Conservation (phyloP, 2,329 filamentous ascomycete genomes). For the Helminthosporium solani region DNA sequence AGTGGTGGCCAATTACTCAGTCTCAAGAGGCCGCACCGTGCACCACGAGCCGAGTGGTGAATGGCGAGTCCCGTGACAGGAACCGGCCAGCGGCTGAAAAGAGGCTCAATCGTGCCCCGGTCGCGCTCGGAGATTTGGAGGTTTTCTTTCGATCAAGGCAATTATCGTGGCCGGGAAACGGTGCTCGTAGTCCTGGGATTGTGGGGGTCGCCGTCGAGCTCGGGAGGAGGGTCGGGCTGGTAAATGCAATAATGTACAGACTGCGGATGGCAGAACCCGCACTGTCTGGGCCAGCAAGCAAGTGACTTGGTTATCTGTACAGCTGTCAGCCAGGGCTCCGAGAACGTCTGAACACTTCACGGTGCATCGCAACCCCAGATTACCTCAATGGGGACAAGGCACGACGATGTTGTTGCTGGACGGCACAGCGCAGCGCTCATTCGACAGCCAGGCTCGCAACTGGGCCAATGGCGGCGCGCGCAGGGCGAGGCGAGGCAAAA, state of each 20-base stretch:
- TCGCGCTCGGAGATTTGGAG: slow-evolving; percentile 35
- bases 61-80: slow-evolving; percentile 36
- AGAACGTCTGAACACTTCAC: slow-evolving; percentile 13
- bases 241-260: slow-evolving; percentile 33
- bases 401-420: slow-evolving; percentile 29
- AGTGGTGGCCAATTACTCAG: slow-evolving; percentile 37
- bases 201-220: too few relatives aligned
- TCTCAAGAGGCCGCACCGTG: slow-evolving; percentile 28
- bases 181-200: slow-evolving; percentile 15
- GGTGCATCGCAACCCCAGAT: slow-evolving; percentile 25
- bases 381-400: slow-evolving; percentile 37
- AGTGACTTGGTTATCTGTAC: slow-evolving; percentile 26
- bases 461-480: slow-evolving; percentile 38
- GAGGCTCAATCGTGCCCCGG: slow-evolving; percentile 9
- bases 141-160: slow-evolving; percentile 23
- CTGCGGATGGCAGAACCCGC: slow-evolving; percentile 19
- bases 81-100: slow-evolving; percentile 18
- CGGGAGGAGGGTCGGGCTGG: slow-evolving; percentile 2
- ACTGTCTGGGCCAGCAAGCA: slow-evolving; percentile 15
- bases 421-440: slow-evolving; percentile 30
- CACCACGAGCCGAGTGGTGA: slow-evolving; percentile 30
- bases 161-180: slow-evolving; percentile 23
- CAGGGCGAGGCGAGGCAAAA: slow-evolving; percentile 34
- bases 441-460: slow-evolving; percentile 25
- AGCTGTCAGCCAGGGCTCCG: slow-evolving; percentile 30